A percentile compares a stretch with the other conserved stretches of the same genome.
phyloP scores from a whole-genome alignment of 805 yeast species.

The Wickerhamomyces ciferrii region DNA sequence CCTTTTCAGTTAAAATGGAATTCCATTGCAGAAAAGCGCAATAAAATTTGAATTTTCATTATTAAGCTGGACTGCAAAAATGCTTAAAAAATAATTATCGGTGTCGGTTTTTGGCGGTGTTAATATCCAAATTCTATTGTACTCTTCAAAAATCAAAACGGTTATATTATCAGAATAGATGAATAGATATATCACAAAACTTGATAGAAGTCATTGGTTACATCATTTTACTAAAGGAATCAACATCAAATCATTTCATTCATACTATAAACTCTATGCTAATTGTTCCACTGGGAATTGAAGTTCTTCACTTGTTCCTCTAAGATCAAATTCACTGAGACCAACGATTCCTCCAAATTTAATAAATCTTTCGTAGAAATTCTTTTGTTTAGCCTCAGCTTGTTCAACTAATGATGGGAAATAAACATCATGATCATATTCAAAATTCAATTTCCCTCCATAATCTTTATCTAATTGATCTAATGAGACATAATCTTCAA shows the following conservation, averaged over 20 bases:
- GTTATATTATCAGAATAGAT: too few species aligned
- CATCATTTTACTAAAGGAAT: too few species aligned
- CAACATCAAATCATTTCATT: too few species aligned
- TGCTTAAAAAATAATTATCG: background rate
- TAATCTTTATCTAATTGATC: conserved; percentile 80
- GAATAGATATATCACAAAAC: too few species aligned
- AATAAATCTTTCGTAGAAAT: conserved; percentile 63
- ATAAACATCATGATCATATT: conserved; percentile 72
- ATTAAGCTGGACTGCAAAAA: too few species aligned
- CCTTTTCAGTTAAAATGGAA: background rate
- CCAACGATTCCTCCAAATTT: conserved; percentile 72
- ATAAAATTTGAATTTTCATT: background rate
- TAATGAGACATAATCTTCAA: conserved; percentile 72
- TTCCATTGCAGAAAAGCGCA: background rate
- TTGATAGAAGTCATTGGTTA: too few species aligned
- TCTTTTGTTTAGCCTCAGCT: conserved; percentile 51
- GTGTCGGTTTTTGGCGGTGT: background rate
- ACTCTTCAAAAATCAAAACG: too few species aligned
- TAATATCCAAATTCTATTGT: background rate
- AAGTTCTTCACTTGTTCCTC: conserved; percentile 36
- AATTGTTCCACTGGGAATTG: conserved; percentile 17
- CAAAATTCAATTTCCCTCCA: conserved; percentile 82
- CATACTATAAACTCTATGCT: too few species aligned
- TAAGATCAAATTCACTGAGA: conserved; percentile 73
- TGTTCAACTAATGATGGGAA: conserved; percentile 69